These are phyloP conservation scores for Excoecaria cochinchinensis DNA, from an alignment of 345 rosid genomes.

Conservation along the genomic window DNA sequence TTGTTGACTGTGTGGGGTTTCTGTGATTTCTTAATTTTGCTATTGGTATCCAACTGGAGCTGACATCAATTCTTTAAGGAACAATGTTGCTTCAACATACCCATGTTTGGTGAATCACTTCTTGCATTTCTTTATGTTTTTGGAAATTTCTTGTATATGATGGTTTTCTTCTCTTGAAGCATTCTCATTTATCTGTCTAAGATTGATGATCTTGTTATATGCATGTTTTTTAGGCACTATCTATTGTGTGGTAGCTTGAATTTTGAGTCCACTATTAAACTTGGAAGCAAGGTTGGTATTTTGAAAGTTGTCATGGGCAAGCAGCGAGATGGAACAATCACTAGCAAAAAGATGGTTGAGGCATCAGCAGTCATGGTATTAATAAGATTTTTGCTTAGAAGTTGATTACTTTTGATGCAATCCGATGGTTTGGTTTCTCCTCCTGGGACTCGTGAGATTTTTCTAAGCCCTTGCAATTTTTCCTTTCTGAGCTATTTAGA, in stretches of 20 bases:
- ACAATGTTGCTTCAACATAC: neutral
- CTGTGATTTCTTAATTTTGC: neutral
- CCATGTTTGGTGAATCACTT: neutral
- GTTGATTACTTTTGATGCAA: neutral
- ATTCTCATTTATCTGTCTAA: neutral
- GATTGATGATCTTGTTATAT: neutral
- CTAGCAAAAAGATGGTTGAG: conserved; percentile 32
- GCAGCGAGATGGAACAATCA: conserved; percentile 34
- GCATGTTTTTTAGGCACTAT: neutral
- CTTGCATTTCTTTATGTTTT: neutral
- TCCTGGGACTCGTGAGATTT: neutral
- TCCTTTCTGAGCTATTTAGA: neutral
- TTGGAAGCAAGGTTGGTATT: conserved; percentile 8
- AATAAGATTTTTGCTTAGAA: neutral
- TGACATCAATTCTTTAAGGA: neutral
- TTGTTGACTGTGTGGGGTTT: neutral
- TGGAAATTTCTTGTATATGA: neutral
- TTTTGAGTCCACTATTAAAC: neutral
- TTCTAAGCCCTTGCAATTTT: conserved; percentile 3
- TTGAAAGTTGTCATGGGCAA: conserved; percentile 38
- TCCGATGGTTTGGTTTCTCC: neutral
- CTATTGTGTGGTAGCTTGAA: conserved; percentile 17
- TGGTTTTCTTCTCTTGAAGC: neutral
- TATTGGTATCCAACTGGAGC: neutral
- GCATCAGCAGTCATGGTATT: conserved; percentile 44